These are phyloP conservation scores for Vitis hybrid DNA, from an alignment of 177 flowering plant genomes.

Conservation along the genomic window DNA sequence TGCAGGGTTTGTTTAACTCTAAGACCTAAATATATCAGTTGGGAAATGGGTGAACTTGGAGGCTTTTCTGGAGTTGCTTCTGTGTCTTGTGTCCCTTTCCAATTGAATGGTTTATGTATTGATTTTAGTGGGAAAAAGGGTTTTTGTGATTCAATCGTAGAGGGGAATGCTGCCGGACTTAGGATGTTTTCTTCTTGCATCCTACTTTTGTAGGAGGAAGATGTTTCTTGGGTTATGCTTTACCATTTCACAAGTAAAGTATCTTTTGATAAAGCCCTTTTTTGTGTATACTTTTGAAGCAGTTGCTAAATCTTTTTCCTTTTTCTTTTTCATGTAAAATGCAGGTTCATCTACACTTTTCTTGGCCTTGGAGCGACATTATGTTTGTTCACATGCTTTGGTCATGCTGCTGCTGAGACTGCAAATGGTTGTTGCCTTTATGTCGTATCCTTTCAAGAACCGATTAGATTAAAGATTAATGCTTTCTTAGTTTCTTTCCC, in stretches of 20 bases:
- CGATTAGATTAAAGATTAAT: slow-evolving; percentile 8
- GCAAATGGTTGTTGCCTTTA: slow-evolving; percentile 78
- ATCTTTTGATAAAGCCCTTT: no score
- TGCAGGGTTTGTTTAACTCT: no score
- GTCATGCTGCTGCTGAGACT: slow-evolving; percentile 91
- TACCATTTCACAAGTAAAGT: no score
- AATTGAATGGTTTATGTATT: no score
- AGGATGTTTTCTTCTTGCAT: not conserved
- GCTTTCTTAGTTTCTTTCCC: not conserved
- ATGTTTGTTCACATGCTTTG: slow-evolving; percentile 72
- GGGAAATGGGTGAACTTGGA: no score
- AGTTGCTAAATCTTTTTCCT: slow-evolving; percentile 1
- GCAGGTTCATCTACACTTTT: slow-evolving; percentile 82
- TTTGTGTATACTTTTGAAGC: not conserved
- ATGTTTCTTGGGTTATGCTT: no score
- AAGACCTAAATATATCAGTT: no score
- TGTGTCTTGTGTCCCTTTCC: no score
- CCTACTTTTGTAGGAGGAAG: not conserved
- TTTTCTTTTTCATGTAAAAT: slow-evolving; percentile 3
- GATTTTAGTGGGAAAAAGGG: not conserved
- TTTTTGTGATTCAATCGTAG: not conserved
- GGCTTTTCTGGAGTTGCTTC: no score
- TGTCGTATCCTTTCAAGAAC: slow-evolving; percentile 59
- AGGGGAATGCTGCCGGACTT: not conserved
- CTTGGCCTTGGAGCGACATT: slow-evolving; percentile 68